These are phyloP conservation scores for Gyrodon lividus DNA, from an alignment of 768 basidiomycete species.

Conservation along the genomic window DNA sequence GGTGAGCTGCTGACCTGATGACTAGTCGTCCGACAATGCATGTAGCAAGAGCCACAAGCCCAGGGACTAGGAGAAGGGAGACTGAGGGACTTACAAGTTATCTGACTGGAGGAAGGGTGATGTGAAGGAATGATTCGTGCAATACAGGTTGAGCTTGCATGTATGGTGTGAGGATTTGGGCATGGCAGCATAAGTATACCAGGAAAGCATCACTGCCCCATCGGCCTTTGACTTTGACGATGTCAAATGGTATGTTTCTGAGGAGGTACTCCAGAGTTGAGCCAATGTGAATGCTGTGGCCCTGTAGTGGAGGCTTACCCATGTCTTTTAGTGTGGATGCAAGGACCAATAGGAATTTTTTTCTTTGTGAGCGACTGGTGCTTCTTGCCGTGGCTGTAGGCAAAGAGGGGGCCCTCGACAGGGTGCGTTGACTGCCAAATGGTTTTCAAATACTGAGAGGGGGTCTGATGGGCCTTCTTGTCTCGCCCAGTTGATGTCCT, in stretches of 20 bases:
- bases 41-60: too few species aligned
- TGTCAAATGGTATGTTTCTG: conserved; percentile 36
- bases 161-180: conserved; percentile 31
- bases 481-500: conserved; percentile 12
- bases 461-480: conserved; percentile 15
- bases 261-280: conserved; percentile 39
- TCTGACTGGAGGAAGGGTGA: too few species aligned
- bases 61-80: too few species aligned
- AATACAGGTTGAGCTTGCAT: conserved; percentile 21
- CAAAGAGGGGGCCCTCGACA: conserved; percentile 26
- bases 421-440: conserved; percentile 31
- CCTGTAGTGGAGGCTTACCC: too few species aligned
- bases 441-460: neutral
- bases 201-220: conserved; percentile 38
- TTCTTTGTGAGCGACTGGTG: conserved; percentile 28
- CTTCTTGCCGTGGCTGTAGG: conserved; percentile 16
- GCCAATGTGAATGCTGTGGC: conserved; percentile 30
- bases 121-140: too few species aligned
- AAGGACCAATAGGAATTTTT: conserved; percentile 13
- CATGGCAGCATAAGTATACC: conserved; percentile 28
- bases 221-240: too few species aligned
- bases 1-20: too few species aligned
- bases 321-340: too few species aligned
- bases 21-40: too few species aligned
- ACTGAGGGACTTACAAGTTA: too few species aligned